Conservation (phyloP, 257 asterid genomes). For the Lavandula angustifolia region DNA sequence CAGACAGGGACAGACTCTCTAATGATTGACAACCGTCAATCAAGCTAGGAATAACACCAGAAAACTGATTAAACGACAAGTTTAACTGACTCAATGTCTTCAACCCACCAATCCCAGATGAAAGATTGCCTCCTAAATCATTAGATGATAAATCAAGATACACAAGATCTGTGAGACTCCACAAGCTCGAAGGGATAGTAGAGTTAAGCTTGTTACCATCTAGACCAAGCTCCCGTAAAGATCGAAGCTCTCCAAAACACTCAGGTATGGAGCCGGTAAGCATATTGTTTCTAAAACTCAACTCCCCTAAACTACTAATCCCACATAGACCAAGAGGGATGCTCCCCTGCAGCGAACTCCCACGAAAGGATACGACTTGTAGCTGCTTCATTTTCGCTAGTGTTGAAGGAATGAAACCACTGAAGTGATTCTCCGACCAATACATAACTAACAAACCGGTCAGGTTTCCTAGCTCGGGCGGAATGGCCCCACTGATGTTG, state of each 20-base stretch:
- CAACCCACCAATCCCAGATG: not conserved
- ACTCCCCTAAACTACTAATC: not conserved
- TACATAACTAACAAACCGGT: not conserved
- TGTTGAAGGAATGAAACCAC: not conserved
- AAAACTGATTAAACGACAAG: not conserved
- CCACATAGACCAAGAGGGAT: not conserved
- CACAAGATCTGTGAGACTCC: not conserved
- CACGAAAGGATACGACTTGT: not conserved
- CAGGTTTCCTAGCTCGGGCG: conserved; percentile 33
- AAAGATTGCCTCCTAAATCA: not conserved
- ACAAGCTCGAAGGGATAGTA: not conserved
- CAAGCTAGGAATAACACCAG: not conserved
- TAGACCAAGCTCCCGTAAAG: not conserved
- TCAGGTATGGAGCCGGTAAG: not conserved
- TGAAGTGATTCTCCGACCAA: not conserved
- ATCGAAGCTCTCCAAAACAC: not conserved
- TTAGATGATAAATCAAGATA: not conserved
- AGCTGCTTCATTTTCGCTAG: not conserved
- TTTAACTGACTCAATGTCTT: not conserved
- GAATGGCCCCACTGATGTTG: conserved; percentile 35
- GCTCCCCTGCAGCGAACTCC: not conserved
- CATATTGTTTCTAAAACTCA: not conserved
- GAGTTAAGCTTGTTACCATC: not conserved
- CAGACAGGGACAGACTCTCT: not conserved
- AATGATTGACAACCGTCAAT: conserved; percentile 1